phyloP scores from a whole-genome alignment of 345 rosid genomes.

The Boechera stricta region DNA sequence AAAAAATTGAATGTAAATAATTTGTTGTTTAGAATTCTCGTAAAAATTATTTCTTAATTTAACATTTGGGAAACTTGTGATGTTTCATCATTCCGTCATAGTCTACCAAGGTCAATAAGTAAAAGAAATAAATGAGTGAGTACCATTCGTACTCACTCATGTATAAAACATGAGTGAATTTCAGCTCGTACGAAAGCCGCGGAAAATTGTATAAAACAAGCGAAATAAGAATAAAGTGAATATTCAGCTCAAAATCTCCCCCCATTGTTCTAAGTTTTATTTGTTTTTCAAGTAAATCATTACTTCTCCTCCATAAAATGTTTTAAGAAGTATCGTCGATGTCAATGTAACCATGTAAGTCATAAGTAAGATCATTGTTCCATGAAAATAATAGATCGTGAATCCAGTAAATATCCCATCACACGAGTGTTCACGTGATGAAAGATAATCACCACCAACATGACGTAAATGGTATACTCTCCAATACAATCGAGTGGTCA shows the following conservation, averaged over 20 bases:
- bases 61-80: no score
- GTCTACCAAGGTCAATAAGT: no score
- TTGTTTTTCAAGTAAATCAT: neutral
- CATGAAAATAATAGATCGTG: neutral
- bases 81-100: no score
- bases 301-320: neutral
- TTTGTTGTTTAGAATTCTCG: no score
- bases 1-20: no score
- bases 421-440: neutral
- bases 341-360: neutral
- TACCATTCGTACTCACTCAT: no score
- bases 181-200: no score
- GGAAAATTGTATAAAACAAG: neutral
- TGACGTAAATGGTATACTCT: neutral
- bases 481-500: neutral
- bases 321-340: neutral
- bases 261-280: no score
- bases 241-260: neutral
- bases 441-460: neutral
- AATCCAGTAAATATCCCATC: neutral
- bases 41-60: no score
- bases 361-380: neutral
- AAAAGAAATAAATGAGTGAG: no score
- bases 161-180: no score
- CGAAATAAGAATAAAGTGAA: neutral